Conservation (phyloP, 2,329 filamentous ascomycete species). For the Ilyonectria mors-panacis region DNA sequence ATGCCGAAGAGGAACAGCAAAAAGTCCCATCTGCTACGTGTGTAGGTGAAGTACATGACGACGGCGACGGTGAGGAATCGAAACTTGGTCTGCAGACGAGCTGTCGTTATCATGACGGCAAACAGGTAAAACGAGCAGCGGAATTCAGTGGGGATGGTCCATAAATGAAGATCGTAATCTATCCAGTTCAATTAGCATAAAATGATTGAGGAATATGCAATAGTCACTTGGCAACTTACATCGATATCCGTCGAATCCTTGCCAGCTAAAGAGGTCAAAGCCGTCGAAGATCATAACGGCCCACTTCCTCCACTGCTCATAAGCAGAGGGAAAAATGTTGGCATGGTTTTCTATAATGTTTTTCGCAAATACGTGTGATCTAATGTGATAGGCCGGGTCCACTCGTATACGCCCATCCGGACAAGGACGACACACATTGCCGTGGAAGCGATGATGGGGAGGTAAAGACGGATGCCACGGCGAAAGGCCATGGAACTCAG, state of each 20-base stretch:
- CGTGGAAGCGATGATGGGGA: slow-evolving; percentile 67
- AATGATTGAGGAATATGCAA: neutral
- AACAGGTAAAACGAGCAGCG: slow-evolving; percentile 72
- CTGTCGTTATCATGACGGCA: slow-evolving; percentile 65
- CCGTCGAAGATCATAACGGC: neutral
- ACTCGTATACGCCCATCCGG: slow-evolving; percentile 63
- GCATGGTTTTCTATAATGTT: slow-evolving; percentile 64
- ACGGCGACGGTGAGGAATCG: slow-evolving; percentile 60
- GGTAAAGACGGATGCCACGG: slow-evolving; percentile 66
- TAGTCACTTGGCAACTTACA: slow-evolving; percentile 42
- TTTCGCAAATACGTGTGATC: slow-evolving; percentile 58
- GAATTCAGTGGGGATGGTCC: slow-evolving; percentile 76
- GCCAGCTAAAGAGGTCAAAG: too few species aligned
- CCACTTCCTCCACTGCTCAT: slow-evolving; percentile 63
- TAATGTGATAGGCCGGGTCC: slow-evolving; percentile 61
- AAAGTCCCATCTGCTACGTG: slow-evolving; percentile 68
- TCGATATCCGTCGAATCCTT: too few species aligned
- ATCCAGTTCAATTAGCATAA: slow-evolving; percentile 37
- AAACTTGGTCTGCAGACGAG: slow-evolving; percentile 59
- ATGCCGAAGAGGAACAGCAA: slow-evolving; percentile 69
- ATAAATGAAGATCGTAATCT: slow-evolving; percentile 71
- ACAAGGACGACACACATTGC: slow-evolving; percentile 62
- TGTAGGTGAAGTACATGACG: slow-evolving; percentile 62
- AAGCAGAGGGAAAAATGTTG: slow-evolving; percentile 52
- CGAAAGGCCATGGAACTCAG: slow-evolving; percentile 67